phyloP scores from a whole-genome alignment of 306 rosid genomes.

The Prunus campanulata region DNA sequence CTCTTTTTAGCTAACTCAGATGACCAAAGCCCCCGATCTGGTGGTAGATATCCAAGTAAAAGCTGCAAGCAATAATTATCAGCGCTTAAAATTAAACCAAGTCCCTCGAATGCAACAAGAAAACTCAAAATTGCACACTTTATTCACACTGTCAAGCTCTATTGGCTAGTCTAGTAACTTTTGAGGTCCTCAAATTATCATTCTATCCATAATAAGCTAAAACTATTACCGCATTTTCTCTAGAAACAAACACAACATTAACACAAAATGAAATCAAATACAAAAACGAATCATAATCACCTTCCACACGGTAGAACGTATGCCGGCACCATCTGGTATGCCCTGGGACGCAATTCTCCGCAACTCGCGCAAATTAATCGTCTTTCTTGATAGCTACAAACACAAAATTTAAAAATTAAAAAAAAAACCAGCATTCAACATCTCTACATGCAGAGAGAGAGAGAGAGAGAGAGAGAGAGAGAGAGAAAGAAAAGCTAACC shows the following conservation, averaged over 20 bases:
- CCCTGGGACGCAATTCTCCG: constrained; percentile 82
- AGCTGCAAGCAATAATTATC: constrained; percentile 48
- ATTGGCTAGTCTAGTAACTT: background rate
- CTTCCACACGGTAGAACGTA: constrained; percentile 97
- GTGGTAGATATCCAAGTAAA: constrained; percentile 84
- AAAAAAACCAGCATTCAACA: background rate
- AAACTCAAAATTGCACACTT: background rate
- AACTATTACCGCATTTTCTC: background rate
- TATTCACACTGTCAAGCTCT: background rate
- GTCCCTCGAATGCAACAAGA: background rate
- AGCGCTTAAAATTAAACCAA: constrained; percentile 2
- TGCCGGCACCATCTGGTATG: constrained; percentile 83
- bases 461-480: background rate
- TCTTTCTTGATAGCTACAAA: constrained; percentile 72
- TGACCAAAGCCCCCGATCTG: constrained; percentile 79
- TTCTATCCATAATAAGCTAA: background rate
- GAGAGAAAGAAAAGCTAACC: constrained; percentile 35
- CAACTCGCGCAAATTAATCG: constrained; percentile 61
- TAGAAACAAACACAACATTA: background rate
- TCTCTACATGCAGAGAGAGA: background rate
- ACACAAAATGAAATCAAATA: background rate
- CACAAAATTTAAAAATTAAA: background rate
- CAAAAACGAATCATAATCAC: constrained; percentile 16
- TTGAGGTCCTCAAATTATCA: background rate
- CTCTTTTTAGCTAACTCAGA: constrained; percentile 87